These are phyloP conservation scores for Fusarium devonianum DNA, from an alignment of 2,329 filamentous ascomycete genomes.

Conservation along the genomic window DNA sequence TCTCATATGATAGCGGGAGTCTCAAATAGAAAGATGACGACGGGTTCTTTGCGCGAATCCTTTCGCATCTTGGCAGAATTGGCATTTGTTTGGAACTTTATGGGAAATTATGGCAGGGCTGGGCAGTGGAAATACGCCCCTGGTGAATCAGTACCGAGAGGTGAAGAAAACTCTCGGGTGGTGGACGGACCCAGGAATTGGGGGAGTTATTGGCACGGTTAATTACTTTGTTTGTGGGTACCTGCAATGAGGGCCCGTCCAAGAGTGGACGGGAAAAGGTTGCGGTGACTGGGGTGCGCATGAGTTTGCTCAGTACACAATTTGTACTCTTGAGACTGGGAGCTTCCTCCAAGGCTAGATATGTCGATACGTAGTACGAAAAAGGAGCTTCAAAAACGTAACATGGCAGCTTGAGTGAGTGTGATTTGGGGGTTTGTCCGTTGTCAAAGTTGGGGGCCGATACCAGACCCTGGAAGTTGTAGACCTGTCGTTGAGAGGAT, in stretches of 20 bases:
- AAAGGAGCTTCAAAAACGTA: too few species aligned
- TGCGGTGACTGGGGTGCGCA: background rate
- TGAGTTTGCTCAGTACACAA: too few species aligned
- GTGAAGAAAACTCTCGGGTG: conserved; percentile 14
- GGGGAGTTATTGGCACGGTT: conserved; percentile 19
- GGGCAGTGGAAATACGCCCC: conserved; percentile 1
- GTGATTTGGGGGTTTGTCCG: too few species aligned
- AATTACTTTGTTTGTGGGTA: conserved; percentile 10
- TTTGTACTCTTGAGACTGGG: too few species aligned
- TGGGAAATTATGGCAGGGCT: background rate
- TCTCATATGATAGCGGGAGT: conserved; percentile 26
- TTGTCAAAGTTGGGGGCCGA: too few species aligned
- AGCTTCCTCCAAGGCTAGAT: too few species aligned
- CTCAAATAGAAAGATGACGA: background rate
- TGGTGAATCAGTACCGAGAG: conserved; percentile 9
- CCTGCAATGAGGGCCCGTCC: conserved; percentile 7
- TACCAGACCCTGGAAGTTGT: too few species aligned
- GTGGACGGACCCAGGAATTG: background rate
- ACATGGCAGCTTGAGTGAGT: too few species aligned
- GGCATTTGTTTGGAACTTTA: conserved; percentile 3
- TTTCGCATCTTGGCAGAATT: conserved; percentile 14
- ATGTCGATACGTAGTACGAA: too few species aligned
- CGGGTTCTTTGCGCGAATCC: conserved; percentile 1
- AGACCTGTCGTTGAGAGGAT: too few species aligned
- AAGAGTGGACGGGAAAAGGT: conserved; percentile 11